Conservation (phyloP, 495 filamentous ascomycete genomes). For the Articulospora tetracladia region DNA sequence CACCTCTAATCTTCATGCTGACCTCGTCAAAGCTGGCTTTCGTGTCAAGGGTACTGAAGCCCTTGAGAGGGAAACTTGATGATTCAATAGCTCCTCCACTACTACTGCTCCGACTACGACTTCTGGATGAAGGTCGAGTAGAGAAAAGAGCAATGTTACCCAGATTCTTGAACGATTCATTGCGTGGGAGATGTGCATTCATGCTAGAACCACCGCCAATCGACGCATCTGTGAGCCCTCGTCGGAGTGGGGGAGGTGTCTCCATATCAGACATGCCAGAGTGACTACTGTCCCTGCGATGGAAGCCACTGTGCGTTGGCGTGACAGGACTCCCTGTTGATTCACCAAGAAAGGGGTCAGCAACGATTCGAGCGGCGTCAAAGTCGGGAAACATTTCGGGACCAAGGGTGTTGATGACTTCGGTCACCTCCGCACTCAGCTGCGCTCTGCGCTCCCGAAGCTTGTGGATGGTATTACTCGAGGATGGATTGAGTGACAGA, state of each 20-base stretch:
- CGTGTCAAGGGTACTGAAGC: conserved; percentile 67
- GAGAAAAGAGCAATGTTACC: conserved; percentile 84
- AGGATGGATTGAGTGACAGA: conserved; percentile 81
- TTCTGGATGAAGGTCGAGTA: conserved; percentile 72
- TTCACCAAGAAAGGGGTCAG: conserved; percentile 36
- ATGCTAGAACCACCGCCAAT: conserved; percentile 19
- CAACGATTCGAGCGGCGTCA: conserved; percentile 74
- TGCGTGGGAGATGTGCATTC: conserved; percentile 57
- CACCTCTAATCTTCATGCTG: conserved; percentile 76
- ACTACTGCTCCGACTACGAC: conserved; percentile 68
- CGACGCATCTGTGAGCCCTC: conserved; percentile 11
- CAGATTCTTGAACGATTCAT: conserved; percentile 90
- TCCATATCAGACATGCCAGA: conserved; percentile 20
- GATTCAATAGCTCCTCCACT: conserved; percentile 54
- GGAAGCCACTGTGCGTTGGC: conserved; percentile 15
- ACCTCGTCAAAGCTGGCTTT: conserved; percentile 78
- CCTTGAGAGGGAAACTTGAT: conserved; percentile 61
- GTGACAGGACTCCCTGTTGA: conserved; percentile 14
- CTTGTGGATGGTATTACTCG: conserved; percentile 76
- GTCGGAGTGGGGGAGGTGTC: conserved; percentile 12
- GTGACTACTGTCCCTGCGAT: conserved; percentile 22
- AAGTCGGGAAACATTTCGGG: conserved; percentile 98
- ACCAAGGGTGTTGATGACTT: conserved; percentile 90
- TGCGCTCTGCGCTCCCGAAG: conserved; percentile 69
- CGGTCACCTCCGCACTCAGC: conserved; percentile 78